Evolutionary conservation across 768 basidiomycete species (phyloP).

Genomic region (Leccinum disarticulatum): DNA sequence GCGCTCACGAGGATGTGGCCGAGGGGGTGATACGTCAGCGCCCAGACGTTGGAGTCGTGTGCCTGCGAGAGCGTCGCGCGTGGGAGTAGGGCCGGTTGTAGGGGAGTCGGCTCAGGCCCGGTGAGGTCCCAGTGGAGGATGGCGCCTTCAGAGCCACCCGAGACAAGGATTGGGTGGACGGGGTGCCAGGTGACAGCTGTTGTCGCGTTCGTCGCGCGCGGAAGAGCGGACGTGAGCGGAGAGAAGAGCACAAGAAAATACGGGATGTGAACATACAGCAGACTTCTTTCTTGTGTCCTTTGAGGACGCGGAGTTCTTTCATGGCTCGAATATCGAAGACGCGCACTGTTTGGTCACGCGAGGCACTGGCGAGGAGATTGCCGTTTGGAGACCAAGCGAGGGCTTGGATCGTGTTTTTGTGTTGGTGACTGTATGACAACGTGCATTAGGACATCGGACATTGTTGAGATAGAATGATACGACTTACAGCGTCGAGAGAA

Average conservation of each 20-base stretch:
- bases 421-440: conserved; percentile 77
- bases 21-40: conserved; percentile 91
- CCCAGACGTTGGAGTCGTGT: conserved; percentile 98
- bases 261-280: conserved; percentile 64
- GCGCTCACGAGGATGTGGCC: conserved; percentile 93
- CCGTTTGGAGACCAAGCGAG: conserved; percentile 94
- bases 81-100: conserved; percentile 48
- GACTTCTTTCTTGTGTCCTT: conserved; percentile 98
- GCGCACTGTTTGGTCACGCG: conserved; percentile 90
- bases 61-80: conserved; percentile 90
- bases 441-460: background rate
- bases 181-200: conserved; percentile 96
- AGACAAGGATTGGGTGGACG: conserved; percentile 85
- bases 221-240: background rate
- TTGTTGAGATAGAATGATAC: background rate
- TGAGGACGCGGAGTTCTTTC: conserved; percentile 90
- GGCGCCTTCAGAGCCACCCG: conserved; percentile 92
- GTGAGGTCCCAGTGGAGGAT: conserved; percentile 94
- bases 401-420: conserved; percentile 96
- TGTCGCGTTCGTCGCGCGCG: background rate
- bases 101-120: conserved; percentile 46
- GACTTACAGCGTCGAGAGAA: conserved; percentile 84
- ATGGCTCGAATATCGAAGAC: conserved; percentile 98
- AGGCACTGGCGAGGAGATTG: conserved; percentile 90
- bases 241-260: background rate